Evolutionary conservation across 306 rosid genomes (phyloP), one percentile per base, ranked within the genome.

Genomic region (Elaeagnus macrophylla): DNA sequence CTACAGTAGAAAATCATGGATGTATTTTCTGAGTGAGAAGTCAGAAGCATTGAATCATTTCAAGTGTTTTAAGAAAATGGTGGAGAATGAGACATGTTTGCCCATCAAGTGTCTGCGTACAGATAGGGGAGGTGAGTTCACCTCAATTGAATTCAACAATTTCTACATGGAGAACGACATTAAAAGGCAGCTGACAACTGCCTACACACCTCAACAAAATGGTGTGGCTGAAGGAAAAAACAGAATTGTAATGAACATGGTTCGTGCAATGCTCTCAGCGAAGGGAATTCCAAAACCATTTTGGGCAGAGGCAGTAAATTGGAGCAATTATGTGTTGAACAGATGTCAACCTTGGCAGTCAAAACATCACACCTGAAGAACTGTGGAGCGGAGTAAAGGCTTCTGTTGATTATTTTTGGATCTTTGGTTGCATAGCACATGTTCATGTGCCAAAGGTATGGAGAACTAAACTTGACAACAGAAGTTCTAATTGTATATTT

Each of bases 161-260:
- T 25, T 25, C 4, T 25, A 5, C 32, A 25, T 2, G 4, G 4
- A 25, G 37, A 37, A 10, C 41, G 60, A 66, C 19, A 67, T 58
- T 11, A 57, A 67, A 13, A 67, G 65, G 42, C 20, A 58, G 6
- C 10, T 67, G 36, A 59, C 54, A 7, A 12, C 42, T 0, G 42
- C 50, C 12, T 68, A 59, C 39, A 68, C 67, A 18, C 58, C 47
- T 7, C 53, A 66, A 41, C 39, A 57, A 3, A 66, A 57, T 7
- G 14, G 60, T 17, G 54, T 64, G 5, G 61, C 41, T 12, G 32
- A 45, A 45, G 9, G 60, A 1, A 64, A 66, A 11, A 48, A 66
- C 11, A 56, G 41, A 53, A 64, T 54, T 1, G 2, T 64, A 37
- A 54, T 64, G 56, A 64, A 64, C 20, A 48, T 65, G 62, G 69